A percentile compares a stretch with the other conserved stretches of the same genome.
Conservation (phyloP, 345 rosid genomes). For the Cardamine resedifolia region DNA sequence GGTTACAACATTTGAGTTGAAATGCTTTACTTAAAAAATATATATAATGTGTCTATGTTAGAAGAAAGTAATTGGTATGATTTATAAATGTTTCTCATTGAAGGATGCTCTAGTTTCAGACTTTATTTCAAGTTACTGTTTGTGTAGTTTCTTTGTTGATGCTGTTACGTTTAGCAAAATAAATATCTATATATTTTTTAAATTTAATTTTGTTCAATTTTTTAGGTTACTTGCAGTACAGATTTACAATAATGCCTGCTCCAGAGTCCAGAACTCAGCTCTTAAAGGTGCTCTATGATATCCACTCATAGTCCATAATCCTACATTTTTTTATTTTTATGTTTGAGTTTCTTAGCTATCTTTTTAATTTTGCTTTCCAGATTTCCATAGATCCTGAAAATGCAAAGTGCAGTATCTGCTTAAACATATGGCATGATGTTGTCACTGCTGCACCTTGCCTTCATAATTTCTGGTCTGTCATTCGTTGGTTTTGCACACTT, state of each 20-base stretch:
- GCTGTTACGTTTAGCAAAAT: not conserved
- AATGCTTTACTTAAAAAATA: not conserved
- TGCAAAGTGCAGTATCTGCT: slow-evolving; percentile 91
- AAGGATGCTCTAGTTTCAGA: not conserved
- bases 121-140: slow-evolving; percentile 4
- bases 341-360: slow-evolving; percentile 5
- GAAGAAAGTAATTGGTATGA: not conserved
- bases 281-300: slow-evolving; percentile 49
- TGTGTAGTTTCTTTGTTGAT: not conserved
- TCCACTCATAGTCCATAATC: not conserved
- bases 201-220: not conserved
- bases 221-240: slow-evolving; percentile 65
- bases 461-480: slow-evolving; percentile 82
- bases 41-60: slow-evolving; percentile 5
- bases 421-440: slow-evolving; percentile 92
- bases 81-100: not conserved
- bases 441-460: slow-evolving; percentile 94
- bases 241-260: slow-evolving; percentile 63
- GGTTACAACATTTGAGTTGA: too few relatives aligned
- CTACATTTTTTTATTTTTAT: not conserved
- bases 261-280: slow-evolving; percentile 45
- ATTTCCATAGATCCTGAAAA: slow-evolving; percentile 66
- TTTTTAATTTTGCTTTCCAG: slow-evolving; percentile 42
- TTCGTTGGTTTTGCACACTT: slow-evolving; percentile 4
- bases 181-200: not conserved